These are phyloP conservation scores for Pleurotus giganteus DNA, from an alignment of 768 basidiomycete genomes.

Conservation along the genomic window DNA sequence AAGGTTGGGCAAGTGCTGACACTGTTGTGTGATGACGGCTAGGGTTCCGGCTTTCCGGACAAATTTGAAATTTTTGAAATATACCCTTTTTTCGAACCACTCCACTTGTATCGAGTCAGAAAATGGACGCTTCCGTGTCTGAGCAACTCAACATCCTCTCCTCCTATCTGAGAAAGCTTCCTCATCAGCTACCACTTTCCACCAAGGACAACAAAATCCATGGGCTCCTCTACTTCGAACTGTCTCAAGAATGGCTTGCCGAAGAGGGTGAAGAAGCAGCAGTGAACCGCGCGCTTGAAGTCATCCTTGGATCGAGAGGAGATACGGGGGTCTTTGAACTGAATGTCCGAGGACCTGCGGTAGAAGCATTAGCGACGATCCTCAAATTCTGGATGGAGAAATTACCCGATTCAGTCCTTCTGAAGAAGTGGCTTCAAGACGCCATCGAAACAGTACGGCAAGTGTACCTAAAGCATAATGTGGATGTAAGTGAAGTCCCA, in stretches of 20 bases:
- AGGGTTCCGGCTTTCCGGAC: no score
- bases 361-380: conserved; percentile 1
- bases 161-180: background rate
- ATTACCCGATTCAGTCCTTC: conserved; percentile 3
- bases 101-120: no score
- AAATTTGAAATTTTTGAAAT: no score
- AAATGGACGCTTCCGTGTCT: background rate
- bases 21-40: no score
- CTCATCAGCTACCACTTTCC: background rate
- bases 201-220: background rate
- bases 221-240: background rate
- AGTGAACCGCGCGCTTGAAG: conserved; percentile 8
- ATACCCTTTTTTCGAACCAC: no score
- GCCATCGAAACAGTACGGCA: background rate
- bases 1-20: no score
- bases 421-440: conserved; percentile 11
- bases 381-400: conserved; percentile 3
- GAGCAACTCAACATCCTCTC: background rate
- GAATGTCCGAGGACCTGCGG: conserved; percentile 3
- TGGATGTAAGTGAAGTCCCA: background rate
- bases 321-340: background rate
- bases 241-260: conserved; percentile 5
- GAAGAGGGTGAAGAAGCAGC: conserved; percentile 10
- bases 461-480: background rate
- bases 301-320: conserved; percentile 1